These are phyloP conservation scores for Arabidopsis arenosa DNA, from an alignment of 345 rosid species.

Conservation along the genomic window DNA sequence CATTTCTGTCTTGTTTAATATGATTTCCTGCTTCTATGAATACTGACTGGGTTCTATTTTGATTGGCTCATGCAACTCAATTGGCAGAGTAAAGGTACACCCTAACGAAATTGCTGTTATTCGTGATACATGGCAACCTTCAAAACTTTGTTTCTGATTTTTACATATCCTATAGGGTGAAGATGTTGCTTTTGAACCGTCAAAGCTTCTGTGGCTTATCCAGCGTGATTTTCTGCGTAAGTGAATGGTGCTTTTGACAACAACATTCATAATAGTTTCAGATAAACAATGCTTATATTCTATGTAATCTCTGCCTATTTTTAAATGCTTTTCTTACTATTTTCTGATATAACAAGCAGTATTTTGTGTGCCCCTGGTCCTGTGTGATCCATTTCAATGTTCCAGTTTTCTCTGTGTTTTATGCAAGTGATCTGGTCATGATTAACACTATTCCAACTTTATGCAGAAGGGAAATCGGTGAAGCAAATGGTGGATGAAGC, in stretches of 20 bases:
- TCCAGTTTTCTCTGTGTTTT: constrained; percentile 10
- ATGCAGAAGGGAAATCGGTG: constrained; percentile 93
- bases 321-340: background rate
- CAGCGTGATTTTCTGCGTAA: constrained; percentile 99
- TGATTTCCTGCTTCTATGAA: background rate
- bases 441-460: constrained; percentile 37
- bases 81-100: constrained; percentile 91
- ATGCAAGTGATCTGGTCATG: constrained; percentile 24
- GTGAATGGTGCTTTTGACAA: constrained; percentile 40
- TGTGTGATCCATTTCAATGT: constrained; percentile 28
- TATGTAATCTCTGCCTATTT: background rate
- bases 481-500: constrained; percentile 98
- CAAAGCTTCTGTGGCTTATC: constrained; percentile 98
- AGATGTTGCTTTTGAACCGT: constrained; percentile 96
- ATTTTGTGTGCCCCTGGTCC: constrained; percentile 15
- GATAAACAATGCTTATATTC: constrained; percentile 1
- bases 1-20: constrained; percentile 28
- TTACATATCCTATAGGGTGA: constrained; percentile 69
- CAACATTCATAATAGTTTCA: constrained; percentile 15
- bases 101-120: constrained; percentile 33
- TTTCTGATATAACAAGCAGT: background rate
- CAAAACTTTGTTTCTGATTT: constrained; percentile 33
- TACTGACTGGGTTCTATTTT: constrained; percentile 56
- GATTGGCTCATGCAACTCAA: constrained; percentile 46
- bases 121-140: constrained; percentile 25